phyloP scores from a whole-genome alignment of 306 rosid species.

The Gynostemma pentaphyllum region DNA sequence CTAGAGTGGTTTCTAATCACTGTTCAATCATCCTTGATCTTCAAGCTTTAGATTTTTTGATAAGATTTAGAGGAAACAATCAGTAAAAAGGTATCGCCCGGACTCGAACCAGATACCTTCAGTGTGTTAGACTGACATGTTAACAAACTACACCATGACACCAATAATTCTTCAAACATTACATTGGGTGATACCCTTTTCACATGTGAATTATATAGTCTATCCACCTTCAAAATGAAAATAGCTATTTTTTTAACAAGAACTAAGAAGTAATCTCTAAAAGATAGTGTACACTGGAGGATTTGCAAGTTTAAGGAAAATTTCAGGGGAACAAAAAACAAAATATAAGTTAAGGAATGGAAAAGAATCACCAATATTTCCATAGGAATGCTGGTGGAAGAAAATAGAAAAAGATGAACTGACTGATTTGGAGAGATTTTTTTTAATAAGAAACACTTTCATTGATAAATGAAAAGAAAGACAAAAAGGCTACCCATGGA shows the following conservation, averaged over 20 bases:
- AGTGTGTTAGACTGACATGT: no score
- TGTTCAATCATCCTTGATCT: neutral
- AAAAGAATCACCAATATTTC: neutral
- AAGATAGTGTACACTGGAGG: neutral
- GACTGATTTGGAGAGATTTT: neutral
- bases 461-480: no score
- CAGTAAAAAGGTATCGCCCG: no score
- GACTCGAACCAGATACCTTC: no score
- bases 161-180: neutral
- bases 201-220: neutral
- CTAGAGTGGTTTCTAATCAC: neutral
- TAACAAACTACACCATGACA: no score
- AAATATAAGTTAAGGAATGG: neutral
- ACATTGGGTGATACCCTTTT: neutral
- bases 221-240: neutral
- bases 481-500: no score
- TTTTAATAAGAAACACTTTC: no score
- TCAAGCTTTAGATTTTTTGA: no score
- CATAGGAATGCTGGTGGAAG: neutral
- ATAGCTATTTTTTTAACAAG: neutral
- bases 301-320: neutral
- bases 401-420: neutral
- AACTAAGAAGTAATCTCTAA: neutral
- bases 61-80: no score
- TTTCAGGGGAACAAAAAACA: neutral